Base-by-base conservation (phyloP, 371 early-diverging fungal species). In the Circinella umbellata region DNA sequence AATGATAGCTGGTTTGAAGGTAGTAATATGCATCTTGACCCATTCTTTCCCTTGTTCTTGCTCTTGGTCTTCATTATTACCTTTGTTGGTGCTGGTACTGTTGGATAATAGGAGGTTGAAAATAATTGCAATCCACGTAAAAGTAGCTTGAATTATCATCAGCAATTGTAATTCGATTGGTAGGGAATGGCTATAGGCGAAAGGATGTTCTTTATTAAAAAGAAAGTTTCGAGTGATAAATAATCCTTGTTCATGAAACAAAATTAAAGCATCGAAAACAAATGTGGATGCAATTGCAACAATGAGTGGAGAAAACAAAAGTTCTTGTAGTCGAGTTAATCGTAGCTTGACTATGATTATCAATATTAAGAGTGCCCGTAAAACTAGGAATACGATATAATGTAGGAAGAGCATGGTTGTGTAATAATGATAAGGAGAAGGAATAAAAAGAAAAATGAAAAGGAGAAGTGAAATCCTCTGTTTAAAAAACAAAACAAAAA, bases 261-360 rank as follows among this genome's bases (percentile, higher is more conserved):
- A 1, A 13, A 14, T 14, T 5, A 57, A 27, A 7, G 27, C 57
- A 27, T 57, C 57, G n/a, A 57, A n/a, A 34, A n/a, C 20, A 34
- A 57, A 34, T 13, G 57, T 57, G n/a, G 57, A 57, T 57, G 57
- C 57, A 57, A 34, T 57, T 57, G 57, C 57, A 57, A 34, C 35
- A 57, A 57, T 18, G 57, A 57, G 35, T 10, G 34, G 18, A 57
- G 57, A 10, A n/a, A 34, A 34, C n/a, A 34, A 27, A n/a, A 27
- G 27, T 15, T 51, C 9, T 42, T 42, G 42, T 42, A 42, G 8
- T 11, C 9, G 57, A 4, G 18, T 57, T 14, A 34, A 34, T 34
- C 11, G 35, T 13, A 57, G 57, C 34, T 57, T 57, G 2, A 11
- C 34, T 10, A 34, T 9, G 35, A 57, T 34, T 57, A 34, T 34